phyloP scores from a whole-genome alignment of 2,329 filamentous ascomycete genomes.

The Myriosclerotinia curreyana region DNA sequence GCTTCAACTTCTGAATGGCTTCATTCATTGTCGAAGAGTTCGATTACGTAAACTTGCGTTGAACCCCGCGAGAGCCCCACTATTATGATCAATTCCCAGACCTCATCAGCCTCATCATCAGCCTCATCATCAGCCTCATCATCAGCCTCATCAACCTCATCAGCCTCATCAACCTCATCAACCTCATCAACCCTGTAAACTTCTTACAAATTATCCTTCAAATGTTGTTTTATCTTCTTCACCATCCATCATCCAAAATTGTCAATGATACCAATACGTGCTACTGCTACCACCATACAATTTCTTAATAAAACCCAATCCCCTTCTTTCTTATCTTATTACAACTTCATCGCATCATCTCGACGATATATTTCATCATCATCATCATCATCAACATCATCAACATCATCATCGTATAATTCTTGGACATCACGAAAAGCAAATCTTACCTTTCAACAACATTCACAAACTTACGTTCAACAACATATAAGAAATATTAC shows the following conservation, averaged over 20 bases:
- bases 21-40: too few relatives aligned
- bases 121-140: too few relatives aligned
- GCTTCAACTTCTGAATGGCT: too few relatives aligned
- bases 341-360: background rate
- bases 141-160: too few relatives aligned
- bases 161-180: background rate
- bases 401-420: background rate
- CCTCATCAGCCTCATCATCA: too few relatives aligned
- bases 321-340: too few relatives aligned
- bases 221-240: conserved; percentile 6
- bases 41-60: too few relatives aligned
- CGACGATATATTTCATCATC: conserved; percentile 5
- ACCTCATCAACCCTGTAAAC: too few relatives aligned
- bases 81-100: too few relatives aligned
- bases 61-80: too few relatives aligned
- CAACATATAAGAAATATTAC: conserved; percentile 21
- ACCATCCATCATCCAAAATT: background rate
- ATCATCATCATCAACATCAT: too few relatives aligned
- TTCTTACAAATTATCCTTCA: conserved; percentile 20
- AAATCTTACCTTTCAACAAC: background rate
- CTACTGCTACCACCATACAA: background rate
- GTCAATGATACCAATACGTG: background rate
- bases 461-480: conserved; percentile 8
- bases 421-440: conserved; percentile 12
- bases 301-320: background rate